Conservation (phyloP, 495 filamentous ascomycete genomes). For the Trichoderma reesei region DNA sequence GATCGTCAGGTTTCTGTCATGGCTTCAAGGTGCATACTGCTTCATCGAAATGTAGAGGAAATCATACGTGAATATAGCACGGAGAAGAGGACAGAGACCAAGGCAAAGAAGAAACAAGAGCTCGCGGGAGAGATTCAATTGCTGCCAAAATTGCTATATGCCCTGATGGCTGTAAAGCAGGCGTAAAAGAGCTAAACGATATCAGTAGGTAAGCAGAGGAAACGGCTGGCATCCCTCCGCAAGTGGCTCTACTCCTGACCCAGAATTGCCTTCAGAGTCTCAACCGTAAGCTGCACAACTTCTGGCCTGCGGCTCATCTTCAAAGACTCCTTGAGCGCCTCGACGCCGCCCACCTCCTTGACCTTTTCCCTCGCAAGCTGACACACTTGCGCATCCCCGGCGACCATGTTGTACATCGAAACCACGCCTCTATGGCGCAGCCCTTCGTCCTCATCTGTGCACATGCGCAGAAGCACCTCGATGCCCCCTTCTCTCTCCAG, state of each 20-base stretch:
- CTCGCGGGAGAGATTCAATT: neutral
- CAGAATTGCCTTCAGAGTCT: slow-evolving; percentile 52
- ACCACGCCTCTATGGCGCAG: slow-evolving; percentile 71
- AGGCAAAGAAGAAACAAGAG: neutral
- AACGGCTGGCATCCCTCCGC: neutral
- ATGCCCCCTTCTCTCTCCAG: slow-evolving; percentile 59
- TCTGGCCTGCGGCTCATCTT: slow-evolving; percentile 54
- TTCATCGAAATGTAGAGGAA: no score
- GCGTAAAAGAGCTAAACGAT: neutral
- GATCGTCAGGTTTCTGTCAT: no score
- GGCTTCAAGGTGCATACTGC: no score
- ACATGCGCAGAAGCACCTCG: slow-evolving; percentile 60
- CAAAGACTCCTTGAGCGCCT: slow-evolving; percentile 50
- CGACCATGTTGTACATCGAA: slow-evolving; percentile 55
- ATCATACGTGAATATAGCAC: no score
- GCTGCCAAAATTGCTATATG: neutral
- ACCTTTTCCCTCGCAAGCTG: slow-evolving; percentile 37
- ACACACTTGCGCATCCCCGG: slow-evolving; percentile 41
- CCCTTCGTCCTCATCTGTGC: slow-evolving; percentile 64
- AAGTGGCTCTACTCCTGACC: slow-evolving; percentile 20
- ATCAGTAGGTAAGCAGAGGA: neutral
- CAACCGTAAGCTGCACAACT: slow-evolving; percentile 53
- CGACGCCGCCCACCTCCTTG: slow-evolving; percentile 42
- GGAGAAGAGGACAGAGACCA: neutral
- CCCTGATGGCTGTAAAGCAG: neutral